These are phyloP conservation scores for Carallia brachiata DNA, from an alignment of 345 rosid genomes.

Conservation along the genomic window DNA sequence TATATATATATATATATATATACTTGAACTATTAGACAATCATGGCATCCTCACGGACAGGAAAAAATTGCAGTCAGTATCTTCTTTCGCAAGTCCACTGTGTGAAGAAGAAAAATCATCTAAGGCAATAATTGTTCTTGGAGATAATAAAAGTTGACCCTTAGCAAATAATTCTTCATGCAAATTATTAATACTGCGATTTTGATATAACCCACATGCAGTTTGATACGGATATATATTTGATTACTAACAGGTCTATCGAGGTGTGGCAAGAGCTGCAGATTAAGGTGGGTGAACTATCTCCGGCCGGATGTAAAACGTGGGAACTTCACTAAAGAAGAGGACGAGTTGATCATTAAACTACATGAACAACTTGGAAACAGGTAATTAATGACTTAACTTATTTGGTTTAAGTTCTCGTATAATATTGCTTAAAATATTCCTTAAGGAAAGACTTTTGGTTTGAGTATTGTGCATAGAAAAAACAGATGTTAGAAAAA, in stretches of 20 bases:
- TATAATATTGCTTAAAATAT: no score
- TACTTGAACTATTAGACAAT: no score
- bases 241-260: constrained; percentile 24
- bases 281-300: constrained; percentile 47
- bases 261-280: constrained; percentile 48
- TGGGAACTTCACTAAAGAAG: constrained; percentile 37
- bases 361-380: constrained; percentile 32
- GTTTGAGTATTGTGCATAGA: no score
- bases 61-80: not conserved
- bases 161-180: no score
- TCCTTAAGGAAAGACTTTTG: no score
- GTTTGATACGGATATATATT: not conserved
- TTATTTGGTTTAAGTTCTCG: not conserved
- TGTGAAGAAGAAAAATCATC: no score
- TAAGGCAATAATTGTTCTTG: no score
- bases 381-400: constrained; percentile 14
- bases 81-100: not conserved
- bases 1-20: no score
- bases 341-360: constrained; percentile 31
- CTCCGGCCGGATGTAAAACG: constrained; percentile 35
- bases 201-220: not conserved
- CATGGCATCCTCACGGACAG: no score
- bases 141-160: no score
- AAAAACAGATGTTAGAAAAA: no score
- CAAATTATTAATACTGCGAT: no score